Evolutionary conservation across 2,329 filamentous ascomycete genomes (phyloP).

Genomic region (Triangularia verruculosa): DNA sequence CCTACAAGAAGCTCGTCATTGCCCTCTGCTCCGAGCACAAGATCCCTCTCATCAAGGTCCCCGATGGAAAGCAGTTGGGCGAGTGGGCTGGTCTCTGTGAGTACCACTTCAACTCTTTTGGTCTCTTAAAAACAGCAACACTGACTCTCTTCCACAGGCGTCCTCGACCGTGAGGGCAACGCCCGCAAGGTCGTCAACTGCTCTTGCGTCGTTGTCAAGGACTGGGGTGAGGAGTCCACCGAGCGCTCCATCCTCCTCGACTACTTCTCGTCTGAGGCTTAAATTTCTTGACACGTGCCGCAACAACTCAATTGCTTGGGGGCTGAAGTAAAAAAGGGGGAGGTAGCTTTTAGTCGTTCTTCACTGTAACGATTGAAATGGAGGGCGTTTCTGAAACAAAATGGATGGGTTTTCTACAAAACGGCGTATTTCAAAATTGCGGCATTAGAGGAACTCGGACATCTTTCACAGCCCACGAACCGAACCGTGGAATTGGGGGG

Average conservation of each 20-base stretch:
- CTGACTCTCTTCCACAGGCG: constrained; percentile 55
- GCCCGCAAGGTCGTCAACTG: constrained; percentile 99
- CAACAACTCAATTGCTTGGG: constrained; percentile 2
- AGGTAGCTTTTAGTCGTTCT: constrained; percentile 32
- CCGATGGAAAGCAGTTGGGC: constrained; percentile 98
- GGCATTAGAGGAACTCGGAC: constrained; percentile 33
- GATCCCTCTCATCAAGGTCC: constrained; percentile 99
- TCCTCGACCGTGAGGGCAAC: constrained; percentile 98
- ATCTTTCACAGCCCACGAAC: constrained; percentile 45
- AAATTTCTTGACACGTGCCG: constrained; percentile 38
- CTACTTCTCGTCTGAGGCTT: constrained; percentile 97
- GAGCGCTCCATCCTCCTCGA: constrained; percentile 98
- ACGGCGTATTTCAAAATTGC: not conserved
- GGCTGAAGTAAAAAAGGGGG: constrained; percentile 16
- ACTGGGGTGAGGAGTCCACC: constrained; percentile 99
- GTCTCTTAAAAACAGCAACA: not conserved
- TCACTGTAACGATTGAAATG: not conserved
- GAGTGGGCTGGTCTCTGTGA: constrained; percentile 99
- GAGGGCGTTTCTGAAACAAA: not conserved
- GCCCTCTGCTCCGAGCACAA: constrained; percentile 99
- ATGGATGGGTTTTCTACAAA: not conserved
- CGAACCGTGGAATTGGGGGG: constrained; percentile 36
- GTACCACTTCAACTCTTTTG: constrained; percentile 43
- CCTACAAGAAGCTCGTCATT: constrained; percentile 99
- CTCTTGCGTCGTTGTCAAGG: constrained; percentile 99